phyloP scores from a whole-genome alignment of 2,329 filamentous ascomycete species.

The Hyphodiscus sp. region DNA sequence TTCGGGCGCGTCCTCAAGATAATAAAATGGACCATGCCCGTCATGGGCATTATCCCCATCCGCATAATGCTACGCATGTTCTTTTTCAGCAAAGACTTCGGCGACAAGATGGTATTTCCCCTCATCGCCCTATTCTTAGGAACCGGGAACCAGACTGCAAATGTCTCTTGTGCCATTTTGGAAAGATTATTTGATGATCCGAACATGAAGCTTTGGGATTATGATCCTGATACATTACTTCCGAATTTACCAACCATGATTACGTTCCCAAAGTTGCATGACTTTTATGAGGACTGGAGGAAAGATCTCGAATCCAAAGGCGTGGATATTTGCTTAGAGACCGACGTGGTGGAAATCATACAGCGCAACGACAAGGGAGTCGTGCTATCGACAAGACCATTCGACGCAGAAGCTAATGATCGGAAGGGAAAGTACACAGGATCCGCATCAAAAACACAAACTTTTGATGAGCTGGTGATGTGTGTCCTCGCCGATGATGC shows the following conservation, averaged over 20 bases:
- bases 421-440: constrained; percentile 31
- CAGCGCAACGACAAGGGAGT: constrained; percentile 46
- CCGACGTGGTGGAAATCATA: constrained; percentile 47
- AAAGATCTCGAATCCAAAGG: constrained; percentile 46
- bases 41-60: constrained; percentile 56
- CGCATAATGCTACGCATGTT: constrained; percentile 61
- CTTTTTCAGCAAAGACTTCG: constrained; percentile 67
- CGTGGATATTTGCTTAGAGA: constrained; percentile 49
- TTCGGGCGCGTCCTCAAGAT: constrained; percentile 37
- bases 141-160: constrained; percentile 65
- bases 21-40: constrained; percentile 51
- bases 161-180: constrained; percentile 63
- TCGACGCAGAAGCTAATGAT: constrained; percentile 44
- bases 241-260: constrained; percentile 60
- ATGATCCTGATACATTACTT: constrained; percentile 46
- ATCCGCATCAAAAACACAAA: constrained; percentile 40
- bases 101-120: constrained; percentile 63
- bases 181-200: constrained; percentile 53
- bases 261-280: constrained; percentile 55
- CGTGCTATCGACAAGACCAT: constrained; percentile 39
- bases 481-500: constrained; percentile 60
- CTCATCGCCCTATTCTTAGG: constrained; percentile 69
- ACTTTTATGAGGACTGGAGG: constrained; percentile 55
- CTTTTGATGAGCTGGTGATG: constrained; percentile 60
- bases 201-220: constrained; percentile 54